Base-by-base conservation (phyloP, 1,284 basidiomycete genomes). In the Cryptococcus sp. region DNA sequence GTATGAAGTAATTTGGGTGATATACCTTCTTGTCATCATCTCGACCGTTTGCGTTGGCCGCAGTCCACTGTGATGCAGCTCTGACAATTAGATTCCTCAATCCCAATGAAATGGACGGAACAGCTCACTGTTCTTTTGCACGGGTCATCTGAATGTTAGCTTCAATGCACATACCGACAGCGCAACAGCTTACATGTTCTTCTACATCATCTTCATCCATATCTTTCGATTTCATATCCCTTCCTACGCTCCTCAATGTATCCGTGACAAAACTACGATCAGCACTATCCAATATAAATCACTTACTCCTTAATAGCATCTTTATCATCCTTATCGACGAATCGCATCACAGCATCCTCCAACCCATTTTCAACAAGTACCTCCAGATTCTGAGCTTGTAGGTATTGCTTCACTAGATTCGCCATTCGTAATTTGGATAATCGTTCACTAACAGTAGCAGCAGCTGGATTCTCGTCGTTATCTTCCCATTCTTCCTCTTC, bases 241-340 rank as follows among this genome's bases (percentile, higher is more conserved):
- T 60, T 5, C 68, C 81, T 40, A 89, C 77, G 4, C 74, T 67
- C 62, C 83, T 85, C 53, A 91, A 67, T 1, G 83, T 81, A 40
- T 78, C 77, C 22, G 70, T 71, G 1, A 91, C 86, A 73, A 91
- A 89, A 50, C 88, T 91, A 43, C 36, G 39, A 10, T 50, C 45
- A 25, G 49, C 50, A 16, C 21, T 19, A 37, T 48, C 48, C 18
- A 39, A 32, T 2, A 48, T 10, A 11, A 43, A 22, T 24, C 4
- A 82, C 85, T 61, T 58, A 93, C 91, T 79, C 82, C 56, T 85
- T 83, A 67, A 97, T 92, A 3, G 92, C 88, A 77, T 92, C 87
- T 41, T 83, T 84, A 73, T 93, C 91, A 63, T 94, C 92, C 78
- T 97, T 97, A 72, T 94, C 91, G 52, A 97, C 91, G 75, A 89